These are phyloP conservation scores for Tolypocladium pustulatum DNA, from an alignment of 2,329 filamentous ascomycete species.

Conservation along the genomic window DNA sequence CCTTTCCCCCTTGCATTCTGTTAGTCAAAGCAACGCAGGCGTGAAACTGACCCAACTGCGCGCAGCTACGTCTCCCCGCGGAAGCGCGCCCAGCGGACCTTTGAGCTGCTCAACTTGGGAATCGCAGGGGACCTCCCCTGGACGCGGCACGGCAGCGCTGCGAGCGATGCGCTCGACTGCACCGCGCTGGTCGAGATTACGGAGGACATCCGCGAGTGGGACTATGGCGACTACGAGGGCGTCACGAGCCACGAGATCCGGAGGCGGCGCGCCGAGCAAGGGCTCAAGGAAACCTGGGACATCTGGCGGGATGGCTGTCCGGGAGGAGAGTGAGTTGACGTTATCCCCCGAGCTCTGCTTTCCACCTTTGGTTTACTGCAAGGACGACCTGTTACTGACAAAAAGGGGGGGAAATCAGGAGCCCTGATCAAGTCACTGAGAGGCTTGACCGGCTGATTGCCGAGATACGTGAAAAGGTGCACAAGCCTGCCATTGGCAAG, in stretches of 20 bases:
- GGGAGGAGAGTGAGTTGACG: constrained; percentile 59
- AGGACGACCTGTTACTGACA: background rate
- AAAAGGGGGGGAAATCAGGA: constrained; percentile 28
- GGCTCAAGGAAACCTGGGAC: constrained; percentile 56
- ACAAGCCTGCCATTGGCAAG: constrained; percentile 50
- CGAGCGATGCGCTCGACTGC: constrained; percentile 34
- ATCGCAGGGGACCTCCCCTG: constrained; percentile 62
- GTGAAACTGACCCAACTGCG: background rate
- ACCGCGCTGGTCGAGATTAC: constrained; percentile 55
- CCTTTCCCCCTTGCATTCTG: background rate
- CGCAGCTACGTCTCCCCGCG: constrained; percentile 75
- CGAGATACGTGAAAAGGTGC: constrained; percentile 60
- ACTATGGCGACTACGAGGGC: constrained; percentile 82
- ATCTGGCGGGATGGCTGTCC: constrained; percentile 87
- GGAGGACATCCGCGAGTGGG: constrained; percentile 71
- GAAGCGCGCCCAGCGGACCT: constrained; percentile 74
- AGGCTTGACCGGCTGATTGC: constrained; percentile 67
- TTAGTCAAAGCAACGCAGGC: background rate
- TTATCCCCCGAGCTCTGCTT: too few relatives aligned
- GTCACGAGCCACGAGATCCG: constrained; percentile 63
- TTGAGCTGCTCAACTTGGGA: constrained; percentile 74
- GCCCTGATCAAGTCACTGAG: constrained; percentile 59
- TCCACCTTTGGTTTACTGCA: too few relatives aligned
- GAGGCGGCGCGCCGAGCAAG: constrained; percentile 42
- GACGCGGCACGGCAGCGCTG: constrained; percentile 35